Evolutionary conservation across 345 rosid genomes (phyloP).

Genomic region (Ricinus communis): DNA sequence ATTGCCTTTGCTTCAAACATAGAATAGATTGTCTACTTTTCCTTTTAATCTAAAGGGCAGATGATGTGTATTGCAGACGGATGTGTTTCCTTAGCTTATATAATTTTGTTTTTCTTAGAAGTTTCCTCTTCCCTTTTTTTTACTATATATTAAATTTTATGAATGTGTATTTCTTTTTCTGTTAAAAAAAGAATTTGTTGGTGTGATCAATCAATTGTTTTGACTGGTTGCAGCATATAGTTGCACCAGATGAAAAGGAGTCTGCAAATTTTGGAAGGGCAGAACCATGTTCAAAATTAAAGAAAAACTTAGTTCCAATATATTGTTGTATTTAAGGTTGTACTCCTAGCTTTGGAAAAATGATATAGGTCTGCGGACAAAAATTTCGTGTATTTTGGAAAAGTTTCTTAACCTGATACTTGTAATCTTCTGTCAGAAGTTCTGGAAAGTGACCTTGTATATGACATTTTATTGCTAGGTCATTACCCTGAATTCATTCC

Average conservation of each 20-base stretch:
- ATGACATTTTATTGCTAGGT: too few relatives aligned
- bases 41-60: neutral
- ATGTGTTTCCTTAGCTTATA: too few relatives aligned
- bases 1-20: neutral
- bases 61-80: neutral
- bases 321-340: neutral
- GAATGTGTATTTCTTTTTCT: neutral
- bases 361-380: neutral
- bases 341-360: neutral
- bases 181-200: neutral
- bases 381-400: neutral
- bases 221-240: neutral
- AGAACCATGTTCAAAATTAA: neutral
- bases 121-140: neutral
- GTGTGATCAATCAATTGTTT: neutral
- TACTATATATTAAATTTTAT: neutral
- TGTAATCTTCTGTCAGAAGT: constrained; percentile 5
- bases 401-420: neutral
- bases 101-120: too few relatives aligned
- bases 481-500: too few relatives aligned
- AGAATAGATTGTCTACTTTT: too few relatives aligned
- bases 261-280: constrained; percentile 1
- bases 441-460: too few relatives aligned
- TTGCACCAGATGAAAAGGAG: neutral
- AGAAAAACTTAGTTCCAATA: neutral